Evolutionary conservation across 768 basidiomycete genomes (phyloP).

Genomic region (Cystobasidium ongulense): DNA sequence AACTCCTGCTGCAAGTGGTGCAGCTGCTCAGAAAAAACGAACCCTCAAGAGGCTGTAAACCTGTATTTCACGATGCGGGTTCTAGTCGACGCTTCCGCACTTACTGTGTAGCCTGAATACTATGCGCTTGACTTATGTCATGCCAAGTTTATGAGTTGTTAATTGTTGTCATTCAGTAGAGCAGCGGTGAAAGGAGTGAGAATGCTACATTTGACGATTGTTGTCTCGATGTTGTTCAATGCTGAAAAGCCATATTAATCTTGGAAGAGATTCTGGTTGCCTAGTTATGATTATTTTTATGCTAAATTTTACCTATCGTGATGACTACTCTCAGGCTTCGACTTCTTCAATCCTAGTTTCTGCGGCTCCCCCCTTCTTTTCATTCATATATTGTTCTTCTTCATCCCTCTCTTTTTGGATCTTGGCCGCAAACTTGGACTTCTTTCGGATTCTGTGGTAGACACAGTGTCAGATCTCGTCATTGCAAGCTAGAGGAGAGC

Average conservation of each 20-base stretch:
- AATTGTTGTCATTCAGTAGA: no score
- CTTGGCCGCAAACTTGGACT: constrained; percentile 14
- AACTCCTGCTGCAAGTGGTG: neutral
- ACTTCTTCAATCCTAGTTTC: neutral
- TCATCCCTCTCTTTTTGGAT: constrained; percentile 9
- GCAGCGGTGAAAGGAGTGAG: no score
- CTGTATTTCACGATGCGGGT: neutral
- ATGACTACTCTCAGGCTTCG: neutral
- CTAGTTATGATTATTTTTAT: neutral
- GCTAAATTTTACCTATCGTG: neutral
- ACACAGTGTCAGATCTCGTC: neutral
- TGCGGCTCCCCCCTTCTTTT: neutral
- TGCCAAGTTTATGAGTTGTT: no score
- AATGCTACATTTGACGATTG: no score
- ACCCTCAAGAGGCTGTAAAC: constrained; percentile 20
- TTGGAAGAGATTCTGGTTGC: neutral
- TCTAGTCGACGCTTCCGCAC: neutral
- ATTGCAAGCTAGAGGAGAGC: neutral
- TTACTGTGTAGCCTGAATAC: no score
- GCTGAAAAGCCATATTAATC: no score
- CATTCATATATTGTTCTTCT: neutral
- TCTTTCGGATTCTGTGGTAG: constrained; percentile 23
- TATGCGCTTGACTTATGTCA: no score
- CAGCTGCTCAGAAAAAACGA: constrained; percentile 14
- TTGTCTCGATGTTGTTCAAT: no score